Evolutionary conservation across 192 early-diverging fungal species (phyloP).

Genomic region (Coemansia biformis): DNA sequence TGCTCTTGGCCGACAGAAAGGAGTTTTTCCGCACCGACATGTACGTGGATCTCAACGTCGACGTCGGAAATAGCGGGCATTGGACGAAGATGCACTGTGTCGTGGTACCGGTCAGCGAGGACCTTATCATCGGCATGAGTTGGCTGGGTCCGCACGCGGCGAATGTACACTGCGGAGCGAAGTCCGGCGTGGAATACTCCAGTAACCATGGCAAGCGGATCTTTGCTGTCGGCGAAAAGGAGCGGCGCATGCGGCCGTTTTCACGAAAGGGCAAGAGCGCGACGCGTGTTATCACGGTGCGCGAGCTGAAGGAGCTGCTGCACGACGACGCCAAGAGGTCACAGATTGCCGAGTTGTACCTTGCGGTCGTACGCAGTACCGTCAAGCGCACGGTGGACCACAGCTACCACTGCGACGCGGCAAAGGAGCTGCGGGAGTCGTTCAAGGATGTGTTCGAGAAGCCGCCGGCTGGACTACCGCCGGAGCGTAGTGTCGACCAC

Average conservation of each 20-base stretch:
- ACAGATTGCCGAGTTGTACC: too few relatives aligned
- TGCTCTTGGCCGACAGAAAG: not conserved
- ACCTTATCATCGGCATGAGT: not conserved
- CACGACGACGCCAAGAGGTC: too few relatives aligned
- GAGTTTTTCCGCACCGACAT: not conserved
- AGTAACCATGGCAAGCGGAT: not conserved
- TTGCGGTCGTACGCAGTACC: too few relatives aligned
- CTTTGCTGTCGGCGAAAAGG: not conserved
- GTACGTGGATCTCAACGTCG: not conserved
- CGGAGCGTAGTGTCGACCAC: not conserved
- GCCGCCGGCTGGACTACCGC: not conserved
- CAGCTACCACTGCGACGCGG: too few relatives aligned
- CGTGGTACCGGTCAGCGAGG: not conserved
- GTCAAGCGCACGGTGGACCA: too few relatives aligned
- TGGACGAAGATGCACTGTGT: not conserved
- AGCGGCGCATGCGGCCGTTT: not conserved
- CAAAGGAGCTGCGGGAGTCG: not conserved
- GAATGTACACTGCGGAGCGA: not conserved
- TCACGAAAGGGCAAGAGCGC: not conserved
- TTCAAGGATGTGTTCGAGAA: constrained; percentile 1
- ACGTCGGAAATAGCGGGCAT: not conserved
- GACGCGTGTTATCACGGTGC: not conserved
- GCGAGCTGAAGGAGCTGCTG: not conserved
- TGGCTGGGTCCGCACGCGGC: not conserved
- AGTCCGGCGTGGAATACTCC: not conserved